Percentiles rank a stretch among this genome's conserved stretches.
phyloP scores from a whole-genome alignment of 257 asterid genomes.

The Phtheirospermum japonicum region DNA sequence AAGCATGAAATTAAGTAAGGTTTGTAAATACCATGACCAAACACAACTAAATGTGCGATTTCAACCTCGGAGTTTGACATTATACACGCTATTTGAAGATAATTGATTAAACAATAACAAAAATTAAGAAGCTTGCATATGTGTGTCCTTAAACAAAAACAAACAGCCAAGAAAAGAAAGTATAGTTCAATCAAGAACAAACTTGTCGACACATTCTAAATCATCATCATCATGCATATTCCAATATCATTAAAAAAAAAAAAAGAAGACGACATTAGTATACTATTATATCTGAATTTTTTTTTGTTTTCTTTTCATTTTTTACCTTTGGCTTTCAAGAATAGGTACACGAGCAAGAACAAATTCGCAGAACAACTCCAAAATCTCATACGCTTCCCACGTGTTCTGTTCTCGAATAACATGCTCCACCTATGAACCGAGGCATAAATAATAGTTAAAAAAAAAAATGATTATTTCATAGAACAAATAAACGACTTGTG shows the following conservation, averaged over 20 bases:
- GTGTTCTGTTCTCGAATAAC: conserved; percentile 81
- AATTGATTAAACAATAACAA: conserved; percentile 23
- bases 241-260: no score
- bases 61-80: no score
- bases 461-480: background rate
- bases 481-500: conserved; percentile 7
- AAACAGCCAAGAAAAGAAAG: conserved; percentile 4
- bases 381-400: conserved; percentile 83
- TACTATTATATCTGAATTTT: no score
- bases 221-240: no score
- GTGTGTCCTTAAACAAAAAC: no score
- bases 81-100: no score
- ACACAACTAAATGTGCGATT: no score
- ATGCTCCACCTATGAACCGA: conserved; percentile 78
- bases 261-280: background rate
- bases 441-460: background rate
- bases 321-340: conserved; percentile 80
- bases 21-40: no score
- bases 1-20: no score
- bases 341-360: conserved; percentile 81
- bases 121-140: conserved; percentile 63
- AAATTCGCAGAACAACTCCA: conserved; percentile 81
- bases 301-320: background rate
- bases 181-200: background rate
- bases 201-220: no score